Percentiles rank a stretch among this genome's conserved stretches.
These are phyloP conservation scores for Neobulgaria alba DNA, from an alignment of 2,329 filamentous ascomycete genomes.

Conservation along the genomic window DNA sequence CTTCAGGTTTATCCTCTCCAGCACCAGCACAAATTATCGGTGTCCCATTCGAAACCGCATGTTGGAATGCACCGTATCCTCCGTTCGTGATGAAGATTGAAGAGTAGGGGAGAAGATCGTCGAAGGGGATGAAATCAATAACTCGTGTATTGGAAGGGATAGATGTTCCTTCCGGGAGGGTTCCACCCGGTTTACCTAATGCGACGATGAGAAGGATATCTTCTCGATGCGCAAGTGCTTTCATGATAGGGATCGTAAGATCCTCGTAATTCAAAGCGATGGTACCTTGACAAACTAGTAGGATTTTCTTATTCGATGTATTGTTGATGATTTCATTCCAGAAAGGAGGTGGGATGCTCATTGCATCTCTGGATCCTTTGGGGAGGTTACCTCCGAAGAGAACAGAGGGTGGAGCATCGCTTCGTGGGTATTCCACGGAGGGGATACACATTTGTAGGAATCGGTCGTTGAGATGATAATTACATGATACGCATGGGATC, in stretches of 20 bases:
- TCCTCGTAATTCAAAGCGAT: constrained; percentile 25
- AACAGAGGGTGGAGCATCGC: constrained; percentile 32
- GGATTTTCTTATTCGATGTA: constrained; percentile 32
- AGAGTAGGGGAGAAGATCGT: constrained; percentile 29
- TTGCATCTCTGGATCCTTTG: constrained; percentile 23
- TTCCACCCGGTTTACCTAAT: constrained; percentile 22
- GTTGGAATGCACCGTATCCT: constrained; percentile 31
- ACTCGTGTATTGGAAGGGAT: constrained; percentile 29
- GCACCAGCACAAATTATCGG: constrained; percentile 30
- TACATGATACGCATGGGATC: constrained; percentile 20
- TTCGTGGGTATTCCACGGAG: constrained; percentile 30
- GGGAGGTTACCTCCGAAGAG: constrained; percentile 37
- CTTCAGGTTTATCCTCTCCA: constrained; percentile 30
- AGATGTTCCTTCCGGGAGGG: constrained; percentile 22
- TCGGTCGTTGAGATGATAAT: constrained; percentile 18
- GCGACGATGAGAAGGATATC: constrained; percentile 31
- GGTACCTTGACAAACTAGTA: constrained; percentile 32
- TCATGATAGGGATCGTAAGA: constrained; percentile 30
- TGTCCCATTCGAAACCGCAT: constrained; percentile 27
- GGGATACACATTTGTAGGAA: constrained; percentile 31
- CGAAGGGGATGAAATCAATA: constrained; percentile 32
- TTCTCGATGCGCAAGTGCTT: constrained; percentile 27
- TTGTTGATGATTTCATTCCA: constrained; percentile 36
- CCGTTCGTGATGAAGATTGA: constrained; percentile 31
- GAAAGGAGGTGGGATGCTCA: constrained; percentile 34